Conservation (phyloP, 2,329 filamentous ascomycete species). For the Sporothrix dimorphospora region DNA sequence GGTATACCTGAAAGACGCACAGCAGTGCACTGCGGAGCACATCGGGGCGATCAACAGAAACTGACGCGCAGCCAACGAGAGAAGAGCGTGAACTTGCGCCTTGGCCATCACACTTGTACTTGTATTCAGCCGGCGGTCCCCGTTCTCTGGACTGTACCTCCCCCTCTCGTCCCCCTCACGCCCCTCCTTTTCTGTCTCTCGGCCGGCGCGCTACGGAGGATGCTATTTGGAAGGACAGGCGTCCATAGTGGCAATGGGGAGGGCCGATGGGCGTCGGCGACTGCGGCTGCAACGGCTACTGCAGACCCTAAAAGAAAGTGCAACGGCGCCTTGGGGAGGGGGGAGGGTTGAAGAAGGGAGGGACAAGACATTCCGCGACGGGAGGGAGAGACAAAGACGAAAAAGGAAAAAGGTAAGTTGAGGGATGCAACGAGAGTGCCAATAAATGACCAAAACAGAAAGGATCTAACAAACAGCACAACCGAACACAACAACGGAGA, state of each 20-base stretch:
- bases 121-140: neutral
- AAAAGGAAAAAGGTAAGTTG: neutral
- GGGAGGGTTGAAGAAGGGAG: neutral
- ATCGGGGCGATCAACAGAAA: neutral
- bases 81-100: neutral
- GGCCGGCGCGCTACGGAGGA: neutral
- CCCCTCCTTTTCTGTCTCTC: neutral
- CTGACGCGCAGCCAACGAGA: neutral
- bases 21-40: neutral
- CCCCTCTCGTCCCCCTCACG: neutral
- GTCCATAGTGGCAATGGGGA: neutral
- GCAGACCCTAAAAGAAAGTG: neutral
- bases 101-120: neutral
- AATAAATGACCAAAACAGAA: neutral
- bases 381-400: neutral
- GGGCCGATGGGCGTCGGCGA: neutral
- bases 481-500: neutral
- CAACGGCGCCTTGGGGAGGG: neutral
- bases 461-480: neutral
- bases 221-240: neutral
- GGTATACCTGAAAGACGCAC: neutral
- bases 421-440: neutral
- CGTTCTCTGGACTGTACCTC: neutral
- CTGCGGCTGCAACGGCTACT: slow-evolving; percentile 16
- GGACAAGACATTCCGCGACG: neutral